Base-by-base conservation (phyloP, 2,329 filamentous ascomycete genomes). In the Aphanoascus verrucosus region DNA sequence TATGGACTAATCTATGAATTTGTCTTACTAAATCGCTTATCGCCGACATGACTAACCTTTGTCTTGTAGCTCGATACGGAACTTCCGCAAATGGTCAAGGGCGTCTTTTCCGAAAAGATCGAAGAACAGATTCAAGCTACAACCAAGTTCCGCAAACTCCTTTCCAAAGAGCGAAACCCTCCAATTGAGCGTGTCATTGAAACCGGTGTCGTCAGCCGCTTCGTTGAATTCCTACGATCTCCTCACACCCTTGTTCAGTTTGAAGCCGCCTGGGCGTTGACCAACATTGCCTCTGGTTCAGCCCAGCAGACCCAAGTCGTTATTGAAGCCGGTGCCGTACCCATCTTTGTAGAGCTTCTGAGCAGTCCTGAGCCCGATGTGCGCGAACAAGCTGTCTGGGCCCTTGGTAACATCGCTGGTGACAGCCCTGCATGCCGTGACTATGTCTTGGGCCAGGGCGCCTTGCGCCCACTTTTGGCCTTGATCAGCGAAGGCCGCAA, bases 101-200 rank as follows among this genome's bases (percentile, higher is more conserved):
- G 93, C 58, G 93, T 98, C 67, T 97, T 98, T 76, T 98, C 93
- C 60, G 91, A 98, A 60, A 89, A 97, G 74, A 96, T 98, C 73
- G 93, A 98, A 69, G 81, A 86, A 63, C 93, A 98, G 74, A 98
- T 98, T 64, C 84, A 91, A 74, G 89, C 91, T 55, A 98, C 93
- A 28, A 98, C 93, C 63, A 96, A 95, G 73, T 98, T 98, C 79
- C 81, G 93, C 70, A 98, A 98, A 79, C 81, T 98, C 41, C 78
- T 98, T 28, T 96, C 89, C 61, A 98, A 98, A 77, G 93, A 98
- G 78, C 88, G 93, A 68, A 98, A 98, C 77, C 93, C 93, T 45
- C 93, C 93, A 44, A 98, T 98, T 69, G 93, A 98, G 77, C 89
- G 94, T 69, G 93, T 98, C 63, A 98, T 98, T 74, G 94, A 97